phyloP scores from a whole-genome alignment of 495 filamentous ascomycete species.

The Usnea hakonensis region DNA sequence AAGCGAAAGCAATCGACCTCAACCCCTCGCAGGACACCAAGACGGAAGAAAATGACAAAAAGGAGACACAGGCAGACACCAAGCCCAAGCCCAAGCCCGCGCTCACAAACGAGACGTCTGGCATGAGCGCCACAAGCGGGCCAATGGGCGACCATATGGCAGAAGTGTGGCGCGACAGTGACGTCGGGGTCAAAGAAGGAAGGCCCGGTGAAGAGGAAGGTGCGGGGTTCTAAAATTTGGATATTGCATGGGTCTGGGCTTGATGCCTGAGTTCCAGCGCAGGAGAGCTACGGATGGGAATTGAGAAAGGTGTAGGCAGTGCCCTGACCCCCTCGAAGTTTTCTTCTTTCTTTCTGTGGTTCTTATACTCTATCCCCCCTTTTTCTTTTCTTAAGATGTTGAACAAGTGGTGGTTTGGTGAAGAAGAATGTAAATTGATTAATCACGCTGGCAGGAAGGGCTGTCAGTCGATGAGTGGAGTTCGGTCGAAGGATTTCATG shows the following conservation, averaged over 20 bases:
- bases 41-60: neutral
- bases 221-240: neutral
- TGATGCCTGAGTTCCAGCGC: neutral
- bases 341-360: neutral
- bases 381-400: neutral
- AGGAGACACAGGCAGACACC: neutral
- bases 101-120: conserved; percentile 1
- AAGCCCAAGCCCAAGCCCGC: neutral
- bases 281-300: neutral
- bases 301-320: neutral
- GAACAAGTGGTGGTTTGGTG: neutral
- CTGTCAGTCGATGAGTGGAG: neutral
- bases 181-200: neutral
- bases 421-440: neutral
- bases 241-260: neutral
- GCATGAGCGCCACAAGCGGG: conserved; percentile 25
- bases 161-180: conserved; percentile 12
- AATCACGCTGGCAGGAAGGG: neutral
- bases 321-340: neutral
- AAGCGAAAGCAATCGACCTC: conserved; percentile 7
- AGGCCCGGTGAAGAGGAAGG: neutral
- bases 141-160: conserved; percentile 22
- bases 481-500: neutral
- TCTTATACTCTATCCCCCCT: neutral
- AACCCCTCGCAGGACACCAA: neutral